Percentiles rank a stretch among this genome's conserved stretches.
Evolutionary conservation across 768 basidiomycete genomes (phyloP).

Genomic region (Russula dissimulans): DNA sequence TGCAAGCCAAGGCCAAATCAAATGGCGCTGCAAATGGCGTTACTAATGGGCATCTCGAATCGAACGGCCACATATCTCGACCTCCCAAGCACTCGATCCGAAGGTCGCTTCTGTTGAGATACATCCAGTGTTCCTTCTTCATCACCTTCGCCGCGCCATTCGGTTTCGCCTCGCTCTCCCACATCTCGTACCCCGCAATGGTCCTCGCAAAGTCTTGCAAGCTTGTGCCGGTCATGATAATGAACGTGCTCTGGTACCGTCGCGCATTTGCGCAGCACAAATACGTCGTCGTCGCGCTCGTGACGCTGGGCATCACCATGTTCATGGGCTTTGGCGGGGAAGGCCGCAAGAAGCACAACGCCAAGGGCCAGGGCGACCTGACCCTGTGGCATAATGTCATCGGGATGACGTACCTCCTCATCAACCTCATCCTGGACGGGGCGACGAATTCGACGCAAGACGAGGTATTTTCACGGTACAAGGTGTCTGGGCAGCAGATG

Average conservation of each 20-base stretch:
- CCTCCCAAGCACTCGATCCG: slow-evolving; percentile 27
- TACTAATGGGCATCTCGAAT: slow-evolving; percentile 27
- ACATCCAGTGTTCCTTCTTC: slow-evolving; percentile 78
- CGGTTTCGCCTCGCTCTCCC: slow-evolving; percentile 88
- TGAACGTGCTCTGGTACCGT: slow-evolving; percentile 94
- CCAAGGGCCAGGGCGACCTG: slow-evolving; percentile 28
- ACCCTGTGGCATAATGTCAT: slow-evolving; percentile 51
- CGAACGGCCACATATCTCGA: slow-evolving; percentile 23
- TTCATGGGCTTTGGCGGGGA: slow-evolving; percentile 87
- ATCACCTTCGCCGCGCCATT: slow-evolving; percentile 91
- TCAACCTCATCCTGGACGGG: slow-evolving; percentile 89
- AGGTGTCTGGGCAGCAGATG: slow-evolving; percentile 88
- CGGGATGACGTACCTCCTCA: slow-evolving; percentile 64
- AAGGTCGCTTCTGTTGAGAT: slow-evolving; percentile 52
- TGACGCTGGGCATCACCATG: slow-evolving; percentile 82
- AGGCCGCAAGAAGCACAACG: slow-evolving; percentile 31
- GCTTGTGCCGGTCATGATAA: slow-evolving; percentile 95
- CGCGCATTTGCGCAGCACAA: slow-evolving; percentile 90
- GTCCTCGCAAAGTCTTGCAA: slow-evolving; percentile 99
- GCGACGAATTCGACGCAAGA: slow-evolving; percentile 95
- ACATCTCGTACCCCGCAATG: slow-evolving; percentile 98
- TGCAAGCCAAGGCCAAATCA: slow-evolving; percentile 18
- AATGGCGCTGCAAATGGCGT: slow-evolving; percentile 30
- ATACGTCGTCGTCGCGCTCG: slow-evolving; percentile 90
- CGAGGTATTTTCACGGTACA: slow-evolving; percentile 79